These are phyloP conservation scores for Macrophomina phaseolina DNA, from an alignment of 2,329 filamentous ascomycete genomes.

Conservation along the genomic window DNA sequence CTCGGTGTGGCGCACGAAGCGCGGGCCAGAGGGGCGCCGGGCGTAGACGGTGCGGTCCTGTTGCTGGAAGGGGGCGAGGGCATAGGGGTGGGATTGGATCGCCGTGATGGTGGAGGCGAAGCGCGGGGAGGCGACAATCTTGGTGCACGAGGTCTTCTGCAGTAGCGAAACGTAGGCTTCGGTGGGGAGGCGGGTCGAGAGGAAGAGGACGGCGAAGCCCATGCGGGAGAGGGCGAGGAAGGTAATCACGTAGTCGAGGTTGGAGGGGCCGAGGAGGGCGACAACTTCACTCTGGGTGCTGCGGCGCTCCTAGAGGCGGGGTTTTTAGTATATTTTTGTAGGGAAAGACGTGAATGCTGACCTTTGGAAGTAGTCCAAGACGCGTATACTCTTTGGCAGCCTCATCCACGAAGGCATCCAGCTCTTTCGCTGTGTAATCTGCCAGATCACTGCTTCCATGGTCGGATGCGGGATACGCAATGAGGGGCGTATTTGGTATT, in stretches of 20 bases:
- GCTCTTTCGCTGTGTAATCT: conserved; percentile 36
- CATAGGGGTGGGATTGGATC: background rate
- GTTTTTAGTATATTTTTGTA: background rate
- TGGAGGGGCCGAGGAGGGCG: conserved; percentile 59
- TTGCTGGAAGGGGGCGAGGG: background rate
- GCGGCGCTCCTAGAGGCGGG: background rate
- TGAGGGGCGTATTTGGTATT: conserved; percentile 31
- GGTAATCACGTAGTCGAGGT: conserved; percentile 61
- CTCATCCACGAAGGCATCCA: conserved; percentile 37
- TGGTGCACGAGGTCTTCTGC: conserved; percentile 47
- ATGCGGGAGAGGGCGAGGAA: conserved; percentile 61
- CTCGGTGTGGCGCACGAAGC: conserved; percentile 3
- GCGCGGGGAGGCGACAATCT: conserved; percentile 1
- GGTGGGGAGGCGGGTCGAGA: conserved; percentile 60
- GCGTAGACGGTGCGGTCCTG: background rate
- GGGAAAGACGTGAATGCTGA: conserved; percentile 21
- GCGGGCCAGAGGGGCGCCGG: background rate
- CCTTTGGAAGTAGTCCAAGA: conserved; percentile 34
- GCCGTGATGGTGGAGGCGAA: conserved; percentile 8
- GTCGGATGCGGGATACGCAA: conserved; percentile 34
- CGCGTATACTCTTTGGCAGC: conserved; percentile 33
- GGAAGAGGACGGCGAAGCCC: conserved; percentile 60
- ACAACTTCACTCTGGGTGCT: conserved; percentile 37
- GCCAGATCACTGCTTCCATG: conserved; percentile 35
- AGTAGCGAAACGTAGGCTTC: conserved; percentile 52